phyloP scores from a whole-genome alignment of 2,329 filamentous ascomycete genomes.

The Bertia moriformis region DNA sequence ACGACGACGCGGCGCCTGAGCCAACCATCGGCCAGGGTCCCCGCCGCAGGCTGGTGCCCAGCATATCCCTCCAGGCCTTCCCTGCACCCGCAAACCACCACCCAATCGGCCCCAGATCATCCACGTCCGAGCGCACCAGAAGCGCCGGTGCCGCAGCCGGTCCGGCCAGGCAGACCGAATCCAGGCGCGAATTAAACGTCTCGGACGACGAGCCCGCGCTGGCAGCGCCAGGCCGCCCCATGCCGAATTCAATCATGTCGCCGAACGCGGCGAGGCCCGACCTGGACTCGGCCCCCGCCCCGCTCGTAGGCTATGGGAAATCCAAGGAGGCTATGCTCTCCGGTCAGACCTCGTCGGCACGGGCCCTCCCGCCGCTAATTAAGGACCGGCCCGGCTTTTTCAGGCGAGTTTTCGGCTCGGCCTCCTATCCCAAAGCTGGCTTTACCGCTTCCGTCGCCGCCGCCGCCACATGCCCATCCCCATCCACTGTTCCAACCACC shows the following conservation, averaged over 20 bases:
- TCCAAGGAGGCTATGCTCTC: constrained; percentile 33
- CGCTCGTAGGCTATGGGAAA: constrained; percentile 43
- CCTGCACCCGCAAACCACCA: too few relatives aligned
- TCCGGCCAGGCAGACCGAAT: too few relatives aligned
- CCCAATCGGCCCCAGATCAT: too few relatives aligned
- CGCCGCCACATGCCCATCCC: too few relatives aligned
- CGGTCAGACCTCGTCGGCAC: constrained; percentile 31
- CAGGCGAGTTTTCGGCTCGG: constrained; percentile 70
- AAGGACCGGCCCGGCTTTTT: constrained; percentile 81
- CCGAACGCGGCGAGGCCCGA: constrained; percentile 11
- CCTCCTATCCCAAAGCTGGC: too few relatives aligned
- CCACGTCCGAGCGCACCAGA: too few relatives aligned
- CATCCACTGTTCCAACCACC: constrained; percentile 8
- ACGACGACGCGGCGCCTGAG: constrained; percentile 60
- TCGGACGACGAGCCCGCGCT: too few relatives aligned
- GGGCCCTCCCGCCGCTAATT: constrained; percentile 25
- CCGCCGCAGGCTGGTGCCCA: constrained; percentile 28
- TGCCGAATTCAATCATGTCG: too few relatives aligned
- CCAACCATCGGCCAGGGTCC: constrained; percentile 74
- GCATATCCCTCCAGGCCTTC: constrained; percentile 7
- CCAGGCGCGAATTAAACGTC: too few relatives aligned
- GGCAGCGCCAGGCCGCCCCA: too few relatives aligned
- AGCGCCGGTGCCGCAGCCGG: too few relatives aligned
- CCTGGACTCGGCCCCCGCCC: constrained; percentile 39
- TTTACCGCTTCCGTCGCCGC: too few relatives aligned